A percentile compares a stretch with the other conserved stretches of the same genome.
These are phyloP conservation scores for Houttuynia cordata DNA, from an alignment of 164 flowering plant species.

Conservation along the genomic window DNA sequence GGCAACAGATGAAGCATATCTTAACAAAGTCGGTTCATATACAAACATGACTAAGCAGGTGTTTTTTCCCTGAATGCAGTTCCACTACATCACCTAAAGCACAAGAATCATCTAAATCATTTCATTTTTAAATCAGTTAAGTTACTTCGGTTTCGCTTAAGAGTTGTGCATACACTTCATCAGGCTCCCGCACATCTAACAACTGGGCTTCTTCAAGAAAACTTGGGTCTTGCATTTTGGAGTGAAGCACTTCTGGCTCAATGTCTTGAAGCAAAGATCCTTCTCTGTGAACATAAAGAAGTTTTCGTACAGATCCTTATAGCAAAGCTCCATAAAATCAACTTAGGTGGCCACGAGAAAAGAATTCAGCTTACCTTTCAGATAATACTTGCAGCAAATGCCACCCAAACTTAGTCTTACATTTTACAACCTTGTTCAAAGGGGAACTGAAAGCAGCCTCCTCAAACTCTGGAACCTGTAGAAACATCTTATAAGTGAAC, in stretches of 20 bases:
- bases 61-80: too few relatives aligned
- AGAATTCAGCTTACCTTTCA: conserved; percentile 75
- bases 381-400: conserved; percentile 87
- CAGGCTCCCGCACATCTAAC: conserved; percentile 93
- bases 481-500: not conserved
- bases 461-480: conserved; percentile 90
- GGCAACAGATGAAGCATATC: too few relatives aligned
- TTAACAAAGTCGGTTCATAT: too few relatives aligned
- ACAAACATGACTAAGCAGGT: too few relatives aligned
- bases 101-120: too few relatives aligned
- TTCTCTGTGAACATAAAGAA: conserved; percentile 34
- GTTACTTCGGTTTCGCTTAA: too few relatives aligned
- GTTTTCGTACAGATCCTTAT: not conserved
- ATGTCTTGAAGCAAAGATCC: conserved; percentile 50
- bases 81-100: too few relatives aligned
- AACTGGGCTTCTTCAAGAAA: conserved; percentile 71
- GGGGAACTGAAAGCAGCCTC: conserved; percentile 83
- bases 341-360: not conserved
- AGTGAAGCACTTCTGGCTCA: conserved; percentile 59
- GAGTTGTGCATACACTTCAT: conserved; percentile 62
- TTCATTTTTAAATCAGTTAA: too few relatives aligned
- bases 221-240: conserved; percentile 69
- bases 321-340: not conserved
- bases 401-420: conserved; percentile 88
- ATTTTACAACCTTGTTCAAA: conserved; percentile 54